These are phyloP conservation scores for Stereocaulon alpinum DNA, from an alignment of 495 filamentous ascomycete species.

Conservation along the genomic window DNA sequence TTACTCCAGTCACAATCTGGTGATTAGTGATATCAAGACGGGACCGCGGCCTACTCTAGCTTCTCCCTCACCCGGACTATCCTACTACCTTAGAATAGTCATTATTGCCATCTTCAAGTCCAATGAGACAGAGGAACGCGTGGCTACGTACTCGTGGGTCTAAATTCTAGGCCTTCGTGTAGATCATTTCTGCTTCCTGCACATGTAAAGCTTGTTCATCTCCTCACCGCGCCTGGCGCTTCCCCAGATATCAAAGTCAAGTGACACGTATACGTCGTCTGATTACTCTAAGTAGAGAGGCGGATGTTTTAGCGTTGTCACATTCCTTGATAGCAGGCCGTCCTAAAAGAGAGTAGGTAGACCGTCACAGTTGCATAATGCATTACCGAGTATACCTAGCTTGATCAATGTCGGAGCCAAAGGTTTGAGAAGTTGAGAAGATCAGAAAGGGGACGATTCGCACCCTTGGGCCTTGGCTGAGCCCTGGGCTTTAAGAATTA, in stretches of 20 bases:
- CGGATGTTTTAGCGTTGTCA: neutral
- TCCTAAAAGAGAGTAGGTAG: neutral
- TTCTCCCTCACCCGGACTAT: neutral
- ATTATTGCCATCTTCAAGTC: neutral
- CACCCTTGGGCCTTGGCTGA: too few relatives aligned
- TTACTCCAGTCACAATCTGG: too few relatives aligned
- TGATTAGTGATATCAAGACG: too few relatives aligned
- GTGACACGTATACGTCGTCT: too few relatives aligned
- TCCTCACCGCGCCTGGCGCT: neutral
- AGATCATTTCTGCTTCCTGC: neutral
- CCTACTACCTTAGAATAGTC: neutral
- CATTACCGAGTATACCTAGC: neutral
- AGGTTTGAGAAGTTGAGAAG: neutral
- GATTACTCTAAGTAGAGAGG: neutral
- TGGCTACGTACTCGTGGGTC: neutral
- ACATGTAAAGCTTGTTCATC: neutral
- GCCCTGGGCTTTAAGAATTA: too few relatives aligned
- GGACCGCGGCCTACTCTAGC: neutral
- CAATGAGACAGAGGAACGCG: neutral
- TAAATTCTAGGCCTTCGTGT: neutral
- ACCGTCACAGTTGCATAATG: neutral
- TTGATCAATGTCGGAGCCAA: neutral
- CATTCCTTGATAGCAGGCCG: neutral
- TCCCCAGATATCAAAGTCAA: conserved; percentile 1
- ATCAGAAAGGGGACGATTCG: neutral